These are phyloP conservation scores for Hysterangium stoloniferum DNA, from an alignment of 768 basidiomycete genomes.

Conservation along the genomic window DNA sequence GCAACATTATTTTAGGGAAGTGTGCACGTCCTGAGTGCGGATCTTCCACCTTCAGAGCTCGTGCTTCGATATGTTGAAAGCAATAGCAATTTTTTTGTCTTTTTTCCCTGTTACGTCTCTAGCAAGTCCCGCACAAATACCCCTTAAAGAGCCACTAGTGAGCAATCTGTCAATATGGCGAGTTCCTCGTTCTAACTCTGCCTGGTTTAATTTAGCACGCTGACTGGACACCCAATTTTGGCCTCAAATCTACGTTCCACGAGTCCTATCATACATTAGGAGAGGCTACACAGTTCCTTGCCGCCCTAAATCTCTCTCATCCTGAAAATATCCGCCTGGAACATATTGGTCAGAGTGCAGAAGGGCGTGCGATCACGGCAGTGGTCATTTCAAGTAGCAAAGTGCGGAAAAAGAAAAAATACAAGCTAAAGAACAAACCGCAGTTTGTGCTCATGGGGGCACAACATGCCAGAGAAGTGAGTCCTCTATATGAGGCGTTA, in stretches of 20 bases:
- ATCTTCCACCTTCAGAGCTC: too few species aligned
- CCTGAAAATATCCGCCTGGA: constrained; percentile 42
- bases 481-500: constrained; percentile 16
- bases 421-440: constrained; percentile 26
- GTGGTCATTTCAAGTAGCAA: constrained; percentile 37
- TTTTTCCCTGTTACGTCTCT: too few species aligned
- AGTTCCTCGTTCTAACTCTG: too few species aligned
- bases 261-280: constrained; percentile 46
- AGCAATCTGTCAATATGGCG: too few species aligned
- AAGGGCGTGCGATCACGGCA: constrained; percentile 52
- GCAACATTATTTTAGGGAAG: too few species aligned
- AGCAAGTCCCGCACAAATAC: too few species aligned
- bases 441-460: constrained; percentile 66
- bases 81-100: too few species aligned
- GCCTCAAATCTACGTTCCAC: constrained; percentile 26
- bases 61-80: too few species aligned
- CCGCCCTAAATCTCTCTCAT: constrained; percentile 35
- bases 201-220: too few species aligned
- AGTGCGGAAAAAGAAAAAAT: constrained; percentile 16
- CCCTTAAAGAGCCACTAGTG: too few species aligned
- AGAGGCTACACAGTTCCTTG: constrained; percentile 46
- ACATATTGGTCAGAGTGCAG: constrained; percentile 46
- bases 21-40: too few species aligned
- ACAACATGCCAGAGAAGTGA: constrained; percentile 69
- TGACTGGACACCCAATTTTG: background rate